phyloP scores from a whole-genome alignment of 306 rosid genomes.

The Cyamopsis tetragonoloba region DNA sequence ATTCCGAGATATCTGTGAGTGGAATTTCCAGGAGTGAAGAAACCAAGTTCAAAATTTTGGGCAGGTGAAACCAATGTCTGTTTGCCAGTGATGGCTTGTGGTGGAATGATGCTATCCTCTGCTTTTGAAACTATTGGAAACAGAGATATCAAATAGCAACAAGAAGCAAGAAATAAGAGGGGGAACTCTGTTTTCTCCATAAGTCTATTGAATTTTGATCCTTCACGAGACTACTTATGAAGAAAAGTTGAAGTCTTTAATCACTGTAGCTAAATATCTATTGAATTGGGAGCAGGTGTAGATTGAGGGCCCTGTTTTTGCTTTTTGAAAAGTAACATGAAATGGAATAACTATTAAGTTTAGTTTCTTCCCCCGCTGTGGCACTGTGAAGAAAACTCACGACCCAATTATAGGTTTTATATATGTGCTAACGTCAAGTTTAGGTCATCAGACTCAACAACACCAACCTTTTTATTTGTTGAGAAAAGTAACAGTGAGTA shows the following conservation, averaged over 20 bases:
- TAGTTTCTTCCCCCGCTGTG: too few species aligned
- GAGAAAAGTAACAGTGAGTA: background rate
- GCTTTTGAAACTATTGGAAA: slow-evolving; percentile 20
- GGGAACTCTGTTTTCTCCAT: slow-evolving; percentile 32
- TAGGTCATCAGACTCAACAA: slow-evolving; percentile 22
- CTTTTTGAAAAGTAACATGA: background rate
- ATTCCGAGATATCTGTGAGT: slow-evolving; percentile 41
- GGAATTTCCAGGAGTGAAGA: slow-evolving; percentile 33
- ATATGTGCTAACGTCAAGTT: background rate
- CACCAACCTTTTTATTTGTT: background rate
- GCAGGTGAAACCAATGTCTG: slow-evolving; percentile 38
- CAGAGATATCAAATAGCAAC: slow-evolving; percentile 1
- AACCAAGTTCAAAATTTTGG: slow-evolving; percentile 45
- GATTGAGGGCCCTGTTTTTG: background rate
- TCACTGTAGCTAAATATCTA: slow-evolving; percentile 4
- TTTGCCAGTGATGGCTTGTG: slow-evolving; percentile 32
- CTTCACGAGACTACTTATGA: slow-evolving; percentile 21
- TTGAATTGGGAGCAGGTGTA: slow-evolving; percentile 35
- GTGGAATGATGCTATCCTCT: slow-evolving; percentile 29
- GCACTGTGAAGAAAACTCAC: too few species aligned
- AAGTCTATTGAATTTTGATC: slow-evolving; percentile 1
- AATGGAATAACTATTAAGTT: background rate
- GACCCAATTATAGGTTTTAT: too few species aligned
- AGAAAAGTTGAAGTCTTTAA: background rate
- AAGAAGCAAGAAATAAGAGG: slow-evolving; percentile 23